Evolutionary conservation across 306 rosid species (phyloP), one percentile per base, ranked within the genome.

Genomic region (Arachis stenosperma): DNA sequence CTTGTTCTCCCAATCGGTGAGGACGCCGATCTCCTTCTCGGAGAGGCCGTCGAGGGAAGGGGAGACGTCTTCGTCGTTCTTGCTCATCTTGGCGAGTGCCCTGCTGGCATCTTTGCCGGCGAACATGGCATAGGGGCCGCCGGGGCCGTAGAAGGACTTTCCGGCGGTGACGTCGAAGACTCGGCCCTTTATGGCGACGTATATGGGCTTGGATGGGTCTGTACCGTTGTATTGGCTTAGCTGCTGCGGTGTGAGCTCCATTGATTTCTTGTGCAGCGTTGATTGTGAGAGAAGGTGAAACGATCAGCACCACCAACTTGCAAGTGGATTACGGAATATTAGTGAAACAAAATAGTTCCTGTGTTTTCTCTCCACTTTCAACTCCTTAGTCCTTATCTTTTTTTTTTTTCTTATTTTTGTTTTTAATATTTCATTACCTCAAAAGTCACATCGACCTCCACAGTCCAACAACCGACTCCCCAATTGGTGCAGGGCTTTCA

Each of bases 61-160:
- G 0, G 83, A 53, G 68, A 91, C 65, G 69, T 94, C 97, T 4
- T 88, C 92, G 9, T 89, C 96, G 80, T 83, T 87, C 83, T 89
- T 94, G 96, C 88, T 86, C 98, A 94, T 91, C 90, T 89, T 91
- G 47, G 91, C 98, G 41, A 94, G 88, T 70, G 99, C 99, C 75
- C 96, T 73, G 91, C 95, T 94, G 2, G 99, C 96, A 71, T 94
- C 99, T 69, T 87, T 91, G 56, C 97, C 99, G 29, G 97, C 97
- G 84, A 94, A 94, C 97, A 91, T 81, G 65, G 86, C 88, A 83
- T 94, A 94, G 14, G 99, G 53, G 2, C 97, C 99, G 0, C 95
- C 93, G 27, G 97, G 95, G 50, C 99, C 97, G 76, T 94, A 94
- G 89, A 94, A 94, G 9, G 92, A 88, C 68, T 78, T 83, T 0